phyloP scores from a whole-genome alignment of 2,329 filamentous ascomycete genomes.

The Sclerotinia borealis region DNA sequence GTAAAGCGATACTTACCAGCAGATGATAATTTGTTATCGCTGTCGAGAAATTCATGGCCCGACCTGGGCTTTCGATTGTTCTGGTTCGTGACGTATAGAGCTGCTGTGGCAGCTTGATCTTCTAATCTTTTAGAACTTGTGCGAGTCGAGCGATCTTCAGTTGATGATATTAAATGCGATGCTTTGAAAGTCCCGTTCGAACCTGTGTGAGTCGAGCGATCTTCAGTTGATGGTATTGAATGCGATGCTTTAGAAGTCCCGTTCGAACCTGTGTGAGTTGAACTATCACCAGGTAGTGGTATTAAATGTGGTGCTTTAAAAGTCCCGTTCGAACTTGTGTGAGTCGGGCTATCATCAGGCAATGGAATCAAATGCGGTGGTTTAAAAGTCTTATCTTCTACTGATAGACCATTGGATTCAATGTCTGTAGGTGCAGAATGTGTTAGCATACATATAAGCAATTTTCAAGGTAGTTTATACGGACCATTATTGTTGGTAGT shows the following conservation, averaged over 20 bases:
- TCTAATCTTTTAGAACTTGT: constrained; percentile 30
- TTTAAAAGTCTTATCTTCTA: neutral
- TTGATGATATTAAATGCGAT: too few relatives aligned
- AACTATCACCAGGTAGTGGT: too few relatives aligned
- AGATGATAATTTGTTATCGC: constrained; percentile 50
- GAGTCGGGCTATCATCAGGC: constrained; percentile 29
- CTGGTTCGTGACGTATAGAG: constrained; percentile 47
- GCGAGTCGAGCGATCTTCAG: constrained; percentile 12
- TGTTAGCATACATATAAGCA: neutral
- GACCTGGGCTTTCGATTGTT: constrained; percentile 10
- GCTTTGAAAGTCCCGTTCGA: too few relatives aligned
- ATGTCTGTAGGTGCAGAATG: neutral
- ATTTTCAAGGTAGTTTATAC: neutral
- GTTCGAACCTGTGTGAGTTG: constrained; percentile 17
- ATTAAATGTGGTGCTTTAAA: too few relatives aligned
- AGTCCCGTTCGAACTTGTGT: constrained; percentile 17
- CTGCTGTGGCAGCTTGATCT: constrained; percentile 52
- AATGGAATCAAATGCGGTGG: constrained; percentile 20
- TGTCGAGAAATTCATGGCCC: constrained; percentile 36
- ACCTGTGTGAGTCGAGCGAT: constrained; percentile 13
- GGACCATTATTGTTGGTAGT: neutral
- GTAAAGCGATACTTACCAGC: constrained; percentile 40
- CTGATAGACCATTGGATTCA: neutral
- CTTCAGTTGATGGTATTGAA: too few relatives aligned
- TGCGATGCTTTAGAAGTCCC: too few relatives aligned